phyloP scores from a whole-genome alignment of 345 rosid genomes.

The Clausena lansium region DNA sequence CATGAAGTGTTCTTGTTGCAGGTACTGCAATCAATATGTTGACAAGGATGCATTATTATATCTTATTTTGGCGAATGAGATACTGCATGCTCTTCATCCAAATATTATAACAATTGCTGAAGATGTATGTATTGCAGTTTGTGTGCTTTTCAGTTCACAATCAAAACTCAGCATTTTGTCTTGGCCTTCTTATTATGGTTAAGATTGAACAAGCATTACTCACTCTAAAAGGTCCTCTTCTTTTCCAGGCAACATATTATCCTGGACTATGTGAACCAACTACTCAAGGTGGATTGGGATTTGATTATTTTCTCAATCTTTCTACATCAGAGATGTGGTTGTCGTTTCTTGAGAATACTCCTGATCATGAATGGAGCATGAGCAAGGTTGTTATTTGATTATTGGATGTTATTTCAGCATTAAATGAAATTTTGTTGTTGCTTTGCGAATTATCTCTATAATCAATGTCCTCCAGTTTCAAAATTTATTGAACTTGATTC shows the following conservation, averaged over 20 bases:
- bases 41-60: slow-evolving; percentile 87
- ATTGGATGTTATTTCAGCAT: background rate
- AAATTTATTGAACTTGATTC: background rate
- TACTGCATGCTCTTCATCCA: slow-evolving; percentile 79
- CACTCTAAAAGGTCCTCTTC: slow-evolving; percentile 10
- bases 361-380: slow-evolving; percentile 91
- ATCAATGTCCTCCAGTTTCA: background rate
- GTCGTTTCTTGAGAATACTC: slow-evolving; percentile 64
- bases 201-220: background rate
- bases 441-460: background rate
- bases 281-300: slow-evolving; percentile 93
- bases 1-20: slow-evolving; percentile 35
- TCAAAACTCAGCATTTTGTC: background rate
- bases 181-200: background rate
- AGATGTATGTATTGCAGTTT: slow-evolving; percentile 59
- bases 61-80: slow-evolving; percentile 92
- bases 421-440: slow-evolving; percentile 7
- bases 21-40: slow-evolving; percentile 93
- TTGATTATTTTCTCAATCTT: slow-evolving; percentile 83
- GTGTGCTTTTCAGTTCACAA: background rate
- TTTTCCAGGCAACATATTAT: slow-evolving; percentile 68
- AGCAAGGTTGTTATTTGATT: slow-evolving; percentile 59
- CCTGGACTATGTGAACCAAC: slow-evolving; percentile 93
- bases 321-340: slow-evolving; percentile 94
- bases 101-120: slow-evolving; percentile 90